phyloP scores from a whole-genome alignment of 208 protist genomes.

The Wallacemonas sp. region DNA sequence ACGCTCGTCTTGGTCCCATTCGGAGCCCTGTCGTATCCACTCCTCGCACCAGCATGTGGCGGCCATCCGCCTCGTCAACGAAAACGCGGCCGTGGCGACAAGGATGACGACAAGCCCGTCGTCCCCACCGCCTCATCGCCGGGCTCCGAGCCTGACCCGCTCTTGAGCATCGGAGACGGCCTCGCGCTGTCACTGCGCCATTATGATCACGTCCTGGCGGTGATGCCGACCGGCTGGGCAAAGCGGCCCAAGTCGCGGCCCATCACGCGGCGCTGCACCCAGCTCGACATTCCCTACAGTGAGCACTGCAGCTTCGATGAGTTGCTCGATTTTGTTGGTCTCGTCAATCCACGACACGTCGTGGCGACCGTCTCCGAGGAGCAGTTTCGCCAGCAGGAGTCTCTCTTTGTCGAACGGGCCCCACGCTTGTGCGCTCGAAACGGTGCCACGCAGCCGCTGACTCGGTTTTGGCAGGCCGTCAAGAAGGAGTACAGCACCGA shows the following conservation, averaged over 20 bases:
- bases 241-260: constrained; percentile 21
- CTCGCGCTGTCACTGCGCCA: constrained; percentile 39
- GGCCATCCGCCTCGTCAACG: neutral
- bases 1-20: constrained; percentile 54
- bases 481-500: constrained; percentile 3
- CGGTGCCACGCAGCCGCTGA: constrained; percentile 68
- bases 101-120: neutral
- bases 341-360: constrained; percentile 65
- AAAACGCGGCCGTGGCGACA: neutral
- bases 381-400: constrained; percentile 64
- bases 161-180: constrained; percentile 39
- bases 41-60: constrained; percentile 25
- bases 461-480: constrained; percentile 35
- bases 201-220: constrained; percentile 62
- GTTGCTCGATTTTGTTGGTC: constrained; percentile 74
- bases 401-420: constrained; percentile 66
- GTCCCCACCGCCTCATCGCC: neutral
- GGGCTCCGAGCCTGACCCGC: neutral
- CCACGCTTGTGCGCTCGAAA: constrained; percentile 50
- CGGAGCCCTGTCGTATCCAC: constrained; percentile 29
- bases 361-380: constrained; percentile 78
- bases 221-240: constrained; percentile 88
- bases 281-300: constrained; percentile 81
- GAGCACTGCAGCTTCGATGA: constrained; percentile 88
- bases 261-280: constrained; percentile 27